phyloP scores from a whole-genome alignment of 495 filamentous ascomycete genomes.

The Tuber calosporum region DNA sequence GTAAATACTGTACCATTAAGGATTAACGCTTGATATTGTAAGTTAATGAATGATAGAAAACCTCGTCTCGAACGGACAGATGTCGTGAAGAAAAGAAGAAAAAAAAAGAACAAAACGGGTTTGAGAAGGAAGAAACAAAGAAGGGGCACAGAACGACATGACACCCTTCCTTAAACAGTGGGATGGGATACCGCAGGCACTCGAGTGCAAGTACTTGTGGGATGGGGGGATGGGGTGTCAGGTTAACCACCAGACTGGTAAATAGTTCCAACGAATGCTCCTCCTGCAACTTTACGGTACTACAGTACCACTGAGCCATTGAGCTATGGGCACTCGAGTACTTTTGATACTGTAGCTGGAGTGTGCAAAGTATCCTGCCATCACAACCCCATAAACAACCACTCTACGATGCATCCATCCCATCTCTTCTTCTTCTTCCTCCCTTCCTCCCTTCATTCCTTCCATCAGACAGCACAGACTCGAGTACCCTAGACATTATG shows the following conservation, averaged over 20 bases:
- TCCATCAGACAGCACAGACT: not conserved
- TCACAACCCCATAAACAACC: not conserved
- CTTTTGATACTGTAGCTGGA: not conserved
- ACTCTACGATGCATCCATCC: conserved; percentile 1
- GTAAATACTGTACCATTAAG: not conserved
- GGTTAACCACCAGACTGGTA: not conserved
- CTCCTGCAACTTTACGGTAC: not conserved
- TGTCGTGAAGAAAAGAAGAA: not conserved
- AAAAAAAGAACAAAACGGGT: not conserved
- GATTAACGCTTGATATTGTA: not conserved
- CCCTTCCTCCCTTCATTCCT: no score
- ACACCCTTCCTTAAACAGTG: not conserved
- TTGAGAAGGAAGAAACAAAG: not conserved
- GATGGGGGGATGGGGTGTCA: not conserved
- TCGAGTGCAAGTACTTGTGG: not conserved
- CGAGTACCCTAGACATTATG: not conserved
- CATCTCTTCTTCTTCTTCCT: not conserved
- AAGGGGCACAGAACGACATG: not conserved
- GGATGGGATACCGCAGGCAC: not conserved
- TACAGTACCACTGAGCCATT: no score
- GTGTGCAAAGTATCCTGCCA: not conserved
- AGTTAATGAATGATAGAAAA: no score
- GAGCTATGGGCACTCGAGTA: not conserved
- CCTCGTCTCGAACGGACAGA: not conserved
- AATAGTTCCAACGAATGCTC: not conserved